These are phyloP conservation scores for Prunus armeniaca DNA, from an alignment of 306 rosid genomes.

Conservation along the genomic window DNA sequence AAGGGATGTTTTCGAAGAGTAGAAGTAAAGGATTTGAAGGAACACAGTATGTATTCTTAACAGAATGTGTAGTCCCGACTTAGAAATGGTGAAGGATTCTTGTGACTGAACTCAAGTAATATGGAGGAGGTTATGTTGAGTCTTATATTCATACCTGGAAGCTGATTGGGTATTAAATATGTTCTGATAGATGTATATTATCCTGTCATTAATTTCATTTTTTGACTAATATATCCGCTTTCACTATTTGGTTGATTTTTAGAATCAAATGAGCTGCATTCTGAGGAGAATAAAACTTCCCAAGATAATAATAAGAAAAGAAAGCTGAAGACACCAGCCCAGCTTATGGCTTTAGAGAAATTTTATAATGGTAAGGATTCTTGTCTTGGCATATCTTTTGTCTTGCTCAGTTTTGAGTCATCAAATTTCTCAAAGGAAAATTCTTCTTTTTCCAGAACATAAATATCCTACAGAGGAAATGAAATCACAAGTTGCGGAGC, in stretches of 20 bases:
- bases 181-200: not conserved
- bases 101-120: not conserved
- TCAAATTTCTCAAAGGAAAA: constrained; percentile 14
- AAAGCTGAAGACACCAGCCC: constrained; percentile 82
- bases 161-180: not conserved
- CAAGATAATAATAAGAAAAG: constrained; percentile 70
- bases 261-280: constrained; percentile 64
- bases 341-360: constrained; percentile 73
- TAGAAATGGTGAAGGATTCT: not conserved
- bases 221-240: constrained; percentile 1
- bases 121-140: not conserved
- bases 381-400: constrained; percentile 15
- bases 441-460: constrained; percentile 51
- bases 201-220: not conserved
- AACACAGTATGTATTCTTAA: not conserved
- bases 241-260: constrained; percentile 32
- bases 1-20: not conserved
- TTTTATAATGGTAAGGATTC: constrained; percentile 68
- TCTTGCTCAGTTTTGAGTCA: constrained; percentile 9
- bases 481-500: constrained; percentile 67
- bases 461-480: constrained; percentile 92
- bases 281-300: constrained; percentile 72
- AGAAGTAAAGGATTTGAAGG: not conserved
- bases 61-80: not conserved
- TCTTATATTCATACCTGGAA: not conserved